Evolutionary conservation across 805 yeast species (phyloP), one percentile per base, ranked within the genome.

Genomic region (Myxozyma neglecta): DNA sequence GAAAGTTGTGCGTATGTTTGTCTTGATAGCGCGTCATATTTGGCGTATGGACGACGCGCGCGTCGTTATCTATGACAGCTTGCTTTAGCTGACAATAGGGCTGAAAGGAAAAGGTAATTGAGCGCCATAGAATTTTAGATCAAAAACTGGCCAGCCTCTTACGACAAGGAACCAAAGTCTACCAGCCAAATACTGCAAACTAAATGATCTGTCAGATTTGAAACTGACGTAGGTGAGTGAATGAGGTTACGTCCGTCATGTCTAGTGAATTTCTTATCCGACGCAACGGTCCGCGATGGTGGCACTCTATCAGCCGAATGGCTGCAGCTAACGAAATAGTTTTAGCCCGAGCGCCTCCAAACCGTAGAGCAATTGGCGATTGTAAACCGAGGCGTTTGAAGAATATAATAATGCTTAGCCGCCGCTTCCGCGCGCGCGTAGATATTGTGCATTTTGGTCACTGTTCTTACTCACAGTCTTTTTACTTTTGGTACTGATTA

Each of bases 191-290:
- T 24, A 24, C 29, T 24, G 29, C 29, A 24, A 5, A 24, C 29
- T 24, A 24, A 24, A 24, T 24, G 5, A 24, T 3, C 29, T 5
- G 29, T 10, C 10, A 42, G 46, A 16, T 42, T 20, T 20, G 46
- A 42, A 9, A 42, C 46, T 42, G 46, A 42, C 10, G 18, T 20
- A 16, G 11, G 18, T 16, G 24, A 20, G 46, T 35, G 35, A 16
- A 20, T 50, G n/a, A 24, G 44, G 35, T 8, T 44, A n/a, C 44
- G 44, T 42, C 37, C 36, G 44, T 16, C 35, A 44, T 14, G 53
- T 36, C 44, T 18, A 37, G 44, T 14, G n/a, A 50, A 44, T 37
- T 49, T 49, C 53, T 50, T 50, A 50, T 50, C 53, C 53, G 44
- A 10, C 34, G 24, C 24, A 35, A 50, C 36, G 51, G 36, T 14